A percentile compares a stretch with the other conserved stretches of the same genome.
These are phyloP conservation scores for Discostella stelligeroides DNA, from an alignment of 108 stramenopile genomes.

Conservation along the genomic window DNA sequence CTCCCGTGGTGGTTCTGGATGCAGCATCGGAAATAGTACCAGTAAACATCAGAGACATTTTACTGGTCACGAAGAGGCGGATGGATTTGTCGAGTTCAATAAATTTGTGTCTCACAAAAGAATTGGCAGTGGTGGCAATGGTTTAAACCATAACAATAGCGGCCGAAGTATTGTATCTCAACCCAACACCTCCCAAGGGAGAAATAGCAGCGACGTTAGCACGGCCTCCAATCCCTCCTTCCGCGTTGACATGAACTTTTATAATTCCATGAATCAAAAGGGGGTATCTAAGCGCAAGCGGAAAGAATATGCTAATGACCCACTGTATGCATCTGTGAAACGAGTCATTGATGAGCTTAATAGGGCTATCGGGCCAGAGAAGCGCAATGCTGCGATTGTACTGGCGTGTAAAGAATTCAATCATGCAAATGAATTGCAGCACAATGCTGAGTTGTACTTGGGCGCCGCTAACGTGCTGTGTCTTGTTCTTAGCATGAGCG, in stretches of 20 bases:
- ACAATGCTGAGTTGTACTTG: constrained; percentile 67
- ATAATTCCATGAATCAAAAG: constrained; percentile 18
- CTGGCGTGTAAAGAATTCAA: constrained; percentile 71
- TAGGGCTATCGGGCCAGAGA: constrained; percentile 42
- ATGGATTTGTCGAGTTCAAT: too few relatives aligned
- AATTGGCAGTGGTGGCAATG: too few relatives aligned
- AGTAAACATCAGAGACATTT: too few relatives aligned
- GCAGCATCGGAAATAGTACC: too few relatives aligned
- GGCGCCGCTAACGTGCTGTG: constrained; percentile 71
- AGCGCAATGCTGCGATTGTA: constrained; percentile 60
- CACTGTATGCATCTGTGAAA: constrained; percentile 15
- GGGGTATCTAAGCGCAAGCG: constrained; percentile 33
- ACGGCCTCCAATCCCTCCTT: background rate
- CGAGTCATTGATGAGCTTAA: constrained; percentile 35
- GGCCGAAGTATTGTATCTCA: too few relatives aligned
- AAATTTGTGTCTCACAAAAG: too few relatives aligned
- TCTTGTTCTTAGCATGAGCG: constrained; percentile 58
- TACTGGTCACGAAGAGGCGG: too few relatives aligned
- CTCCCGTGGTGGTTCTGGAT: too few relatives aligned
- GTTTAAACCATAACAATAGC: too few relatives aligned
- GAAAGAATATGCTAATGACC: constrained; percentile 34
- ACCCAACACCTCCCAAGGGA: too few relatives aligned
- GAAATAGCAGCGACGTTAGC: background rate
- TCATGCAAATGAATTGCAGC: constrained; percentile 60
- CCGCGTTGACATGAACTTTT: background rate